These are phyloP conservation scores for Plantago lanceolata DNA, from an alignment of 305 asterid genomes.

Conservation along the genomic window DNA sequence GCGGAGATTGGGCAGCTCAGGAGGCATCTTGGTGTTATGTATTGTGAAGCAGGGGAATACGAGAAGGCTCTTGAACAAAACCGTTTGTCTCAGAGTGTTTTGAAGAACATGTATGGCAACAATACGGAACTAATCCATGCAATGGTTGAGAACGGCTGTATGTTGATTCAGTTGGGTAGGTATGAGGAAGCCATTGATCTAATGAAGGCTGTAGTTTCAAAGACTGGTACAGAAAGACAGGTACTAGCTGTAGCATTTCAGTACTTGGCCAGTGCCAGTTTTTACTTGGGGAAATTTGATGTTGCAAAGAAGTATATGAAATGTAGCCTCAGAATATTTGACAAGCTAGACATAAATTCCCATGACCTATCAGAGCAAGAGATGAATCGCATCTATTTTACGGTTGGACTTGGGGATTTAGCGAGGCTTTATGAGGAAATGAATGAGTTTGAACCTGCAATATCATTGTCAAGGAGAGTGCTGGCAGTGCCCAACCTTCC, in stretches of 20 bases:
- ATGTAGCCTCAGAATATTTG: not conserved
- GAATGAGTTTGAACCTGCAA: not conserved
- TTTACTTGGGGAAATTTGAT: not conserved
- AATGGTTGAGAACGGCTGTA: not conserved
- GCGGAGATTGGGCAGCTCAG: not conserved
- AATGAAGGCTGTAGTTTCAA: not conserved
- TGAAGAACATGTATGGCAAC: not conserved
- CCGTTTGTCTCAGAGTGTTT: not conserved
- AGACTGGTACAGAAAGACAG: no score
- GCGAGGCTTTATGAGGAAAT: not conserved
- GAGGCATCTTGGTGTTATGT: not conserved
- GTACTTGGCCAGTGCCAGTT: not conserved
- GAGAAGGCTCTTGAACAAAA: not conserved
- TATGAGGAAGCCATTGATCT: no score
- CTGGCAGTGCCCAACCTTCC: not conserved
- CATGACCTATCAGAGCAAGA: not conserved
- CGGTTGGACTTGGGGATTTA: not conserved
- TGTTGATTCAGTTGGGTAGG: no score
- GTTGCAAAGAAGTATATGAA: not conserved
- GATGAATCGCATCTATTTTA: not conserved
- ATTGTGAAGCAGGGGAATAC: not conserved
- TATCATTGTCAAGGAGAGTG: not conserved
- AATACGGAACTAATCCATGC: not conserved
- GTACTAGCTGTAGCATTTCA: not conserved
- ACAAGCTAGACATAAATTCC: not conserved